These are phyloP conservation scores for Hypoxylon sp. DNA, from an alignment of 2,329 filamentous ascomycete genomes.

Conservation along the genomic window DNA sequence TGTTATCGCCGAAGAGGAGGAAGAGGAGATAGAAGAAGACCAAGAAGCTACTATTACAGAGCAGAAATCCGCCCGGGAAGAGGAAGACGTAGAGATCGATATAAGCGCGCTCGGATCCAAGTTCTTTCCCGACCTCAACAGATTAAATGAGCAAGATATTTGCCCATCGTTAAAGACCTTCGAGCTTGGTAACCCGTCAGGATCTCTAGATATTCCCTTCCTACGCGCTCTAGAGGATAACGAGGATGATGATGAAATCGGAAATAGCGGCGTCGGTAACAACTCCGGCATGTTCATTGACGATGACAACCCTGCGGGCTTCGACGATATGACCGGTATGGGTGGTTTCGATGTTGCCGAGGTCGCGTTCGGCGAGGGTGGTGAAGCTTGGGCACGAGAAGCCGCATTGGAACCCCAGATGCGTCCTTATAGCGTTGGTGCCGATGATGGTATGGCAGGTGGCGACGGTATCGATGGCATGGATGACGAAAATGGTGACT, in stretches of 20 bases:
- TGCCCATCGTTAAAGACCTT: slow-evolving; percentile 96
- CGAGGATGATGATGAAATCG: slow-evolving; percentile 68
- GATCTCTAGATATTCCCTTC: slow-evolving; percentile 89
- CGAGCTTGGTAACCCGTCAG: slow-evolving; percentile 85
- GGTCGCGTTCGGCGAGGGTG: slow-evolving; percentile 91
- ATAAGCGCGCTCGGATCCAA: slow-evolving; percentile 75
- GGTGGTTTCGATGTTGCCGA: slow-evolving; percentile 77
- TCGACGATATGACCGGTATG: slow-evolving; percentile 78
- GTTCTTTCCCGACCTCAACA: slow-evolving; percentile 84
- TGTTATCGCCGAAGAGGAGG: slow-evolving; percentile 49
- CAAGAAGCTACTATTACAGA: slow-evolving; percentile 50
- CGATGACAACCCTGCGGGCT: slow-evolving; percentile 83
- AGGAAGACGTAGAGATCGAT: slow-evolving; percentile 78
- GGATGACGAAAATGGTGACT: slow-evolving; percentile 74
- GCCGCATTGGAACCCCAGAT: slow-evolving; percentile 87
- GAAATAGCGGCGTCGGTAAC: slow-evolving; percentile 60
- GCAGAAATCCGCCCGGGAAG: slow-evolving; percentile 55
- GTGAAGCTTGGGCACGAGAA: slow-evolving; percentile 93
- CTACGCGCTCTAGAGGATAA: slow-evolving; percentile 87
- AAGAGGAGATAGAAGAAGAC: slow-evolving; percentile 52
- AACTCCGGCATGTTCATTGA: slow-evolving; percentile 84
- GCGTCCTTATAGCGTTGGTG: slow-evolving; percentile 74
- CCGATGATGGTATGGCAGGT: slow-evolving; percentile 62
- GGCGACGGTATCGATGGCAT: slow-evolving; percentile 62
- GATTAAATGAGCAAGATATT: slow-evolving; percentile 85